phyloP scores from a whole-genome alignment of 441 rosid genomes.

The Syzygium syzygioides region DNA sequence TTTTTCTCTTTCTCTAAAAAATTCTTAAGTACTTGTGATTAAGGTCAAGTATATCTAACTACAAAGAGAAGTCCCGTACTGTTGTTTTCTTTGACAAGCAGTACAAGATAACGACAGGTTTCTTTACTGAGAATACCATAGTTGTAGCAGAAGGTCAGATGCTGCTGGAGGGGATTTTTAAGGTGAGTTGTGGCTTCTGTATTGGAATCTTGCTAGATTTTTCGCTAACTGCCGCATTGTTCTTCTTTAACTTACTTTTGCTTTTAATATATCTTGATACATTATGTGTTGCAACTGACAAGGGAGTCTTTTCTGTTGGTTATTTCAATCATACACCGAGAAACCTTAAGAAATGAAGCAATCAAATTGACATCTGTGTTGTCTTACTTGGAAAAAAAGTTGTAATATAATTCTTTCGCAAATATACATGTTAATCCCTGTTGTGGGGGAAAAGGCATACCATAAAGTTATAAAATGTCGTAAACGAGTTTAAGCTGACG shows the following conservation, averaged over 20 bases:
- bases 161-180: conserved; percentile 68
- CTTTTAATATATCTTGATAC: neutral
- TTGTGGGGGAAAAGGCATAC: neutral
- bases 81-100: conserved; percentile 43
- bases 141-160: conserved; percentile 92
- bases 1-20: neutral
- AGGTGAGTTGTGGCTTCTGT: conserved; percentile 38
- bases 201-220: neutral
- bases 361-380: neutral
- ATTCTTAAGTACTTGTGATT: neutral
- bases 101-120: conserved; percentile 88
- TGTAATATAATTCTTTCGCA: neutral
- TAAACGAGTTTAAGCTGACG: neutral
- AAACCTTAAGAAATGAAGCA: neutral
- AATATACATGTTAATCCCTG: neutral
- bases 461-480: neutral
- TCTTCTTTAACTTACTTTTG: neutral
- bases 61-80: neutral
- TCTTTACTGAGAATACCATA: conserved; percentile 85
- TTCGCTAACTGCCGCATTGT: neutral
- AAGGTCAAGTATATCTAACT: neutral
- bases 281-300: neutral
- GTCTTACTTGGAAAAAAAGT: neutral
- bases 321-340: neutral
- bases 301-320: neutral